These are phyloP conservation scores for Macrocybe sp. DNA, from an alignment of 1,284 basidiomycete species.

Conservation along the genomic window DNA sequence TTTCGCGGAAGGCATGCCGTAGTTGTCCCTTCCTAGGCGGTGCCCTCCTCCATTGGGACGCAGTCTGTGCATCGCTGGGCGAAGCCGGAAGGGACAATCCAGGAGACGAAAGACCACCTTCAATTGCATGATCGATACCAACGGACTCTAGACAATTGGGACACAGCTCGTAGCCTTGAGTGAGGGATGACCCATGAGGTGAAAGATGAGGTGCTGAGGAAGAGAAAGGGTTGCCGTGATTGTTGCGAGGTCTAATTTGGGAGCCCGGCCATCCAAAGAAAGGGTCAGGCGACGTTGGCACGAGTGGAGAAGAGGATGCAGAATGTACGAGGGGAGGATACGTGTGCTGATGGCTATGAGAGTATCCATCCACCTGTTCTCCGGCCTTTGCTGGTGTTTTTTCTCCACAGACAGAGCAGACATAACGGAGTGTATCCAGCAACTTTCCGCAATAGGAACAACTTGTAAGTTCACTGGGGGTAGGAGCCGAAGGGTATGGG, in stretches of 20 bases:
- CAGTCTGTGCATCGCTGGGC: constrained; percentile 43
- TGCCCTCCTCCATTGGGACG: constrained; percentile 53
- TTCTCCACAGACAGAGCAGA: constrained; percentile 83
- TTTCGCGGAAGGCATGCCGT: constrained; percentile 81
- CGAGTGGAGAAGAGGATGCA: constrained; percentile 16
- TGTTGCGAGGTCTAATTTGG: background rate
- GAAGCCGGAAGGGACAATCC: constrained; percentile 36
- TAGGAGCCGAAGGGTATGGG: constrained; percentile 41
- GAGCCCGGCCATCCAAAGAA: background rate
- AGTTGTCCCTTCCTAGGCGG: constrained; percentile 70
- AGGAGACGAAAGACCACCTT: constrained; percentile 45
- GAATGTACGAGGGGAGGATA: constrained; percentile 25
- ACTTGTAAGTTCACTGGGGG: constrained; percentile 66
- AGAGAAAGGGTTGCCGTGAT: background rate
- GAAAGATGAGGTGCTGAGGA: constrained; percentile 17
- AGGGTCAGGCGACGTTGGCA: background rate
- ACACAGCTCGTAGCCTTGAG: constrained; percentile 77
- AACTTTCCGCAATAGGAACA: constrained; percentile 77
- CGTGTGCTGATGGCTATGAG: constrained; percentile 10
- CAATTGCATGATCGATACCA: constrained; percentile 74
- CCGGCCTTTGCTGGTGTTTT: constrained; percentile 40
- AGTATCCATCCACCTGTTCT: constrained; percentile 3
- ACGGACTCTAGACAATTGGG: constrained; percentile 69
- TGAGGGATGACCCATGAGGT: constrained; percentile 10
- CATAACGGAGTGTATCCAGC: constrained; percentile 78